Evolutionary conservation across 345 rosid genomes (phyloP).

Genomic region (Brassica rapa): DNA sequence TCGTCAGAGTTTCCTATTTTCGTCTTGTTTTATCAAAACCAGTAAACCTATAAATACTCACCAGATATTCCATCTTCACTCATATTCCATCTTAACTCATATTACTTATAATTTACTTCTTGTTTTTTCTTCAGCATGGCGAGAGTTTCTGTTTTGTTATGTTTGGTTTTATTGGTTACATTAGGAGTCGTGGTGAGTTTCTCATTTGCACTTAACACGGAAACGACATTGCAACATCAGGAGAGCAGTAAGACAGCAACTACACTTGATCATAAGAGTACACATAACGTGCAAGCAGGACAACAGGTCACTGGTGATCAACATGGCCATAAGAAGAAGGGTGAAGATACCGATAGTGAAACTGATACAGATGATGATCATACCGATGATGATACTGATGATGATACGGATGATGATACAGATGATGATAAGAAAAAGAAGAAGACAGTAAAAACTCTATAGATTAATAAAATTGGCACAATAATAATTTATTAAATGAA

Average conservation of each 20-base stretch:
- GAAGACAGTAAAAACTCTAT: not conserved
- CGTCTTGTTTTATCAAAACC: slow-evolving; percentile 15
- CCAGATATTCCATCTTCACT: not conserved
- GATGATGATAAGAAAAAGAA: slow-evolving; percentile 28
- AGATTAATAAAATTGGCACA: not conserved
- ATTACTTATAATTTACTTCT: not conserved
- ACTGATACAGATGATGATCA: slow-evolving; percentile 10
- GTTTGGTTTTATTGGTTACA: slow-evolving; percentile 36
- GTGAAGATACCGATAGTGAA: not conserved
- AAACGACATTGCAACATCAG: slow-evolving; percentile 6
- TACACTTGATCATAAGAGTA: not conserved
- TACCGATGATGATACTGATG: not conserved
- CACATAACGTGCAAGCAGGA: not conserved
- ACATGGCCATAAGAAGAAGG: too few relatives aligned
- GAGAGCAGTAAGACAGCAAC: slow-evolving; percentile 12
- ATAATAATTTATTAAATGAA: not conserved
- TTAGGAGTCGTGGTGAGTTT: slow-evolving; percentile 34
- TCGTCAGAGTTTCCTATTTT: slow-evolving; percentile 26
- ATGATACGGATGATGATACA: slow-evolving; percentile 1
- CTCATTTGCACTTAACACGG: slow-evolving; percentile 27
- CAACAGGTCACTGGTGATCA: not conserved
- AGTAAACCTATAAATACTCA: slow-evolving; percentile 30
- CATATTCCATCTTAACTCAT: slow-evolving; percentile 12
- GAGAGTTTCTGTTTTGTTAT: slow-evolving; percentile 33
- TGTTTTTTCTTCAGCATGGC: slow-evolving; percentile 27